Evolutionary conservation across 257 asterid genomes (phyloP).

Genomic region (Cordia subcordata): DNA sequence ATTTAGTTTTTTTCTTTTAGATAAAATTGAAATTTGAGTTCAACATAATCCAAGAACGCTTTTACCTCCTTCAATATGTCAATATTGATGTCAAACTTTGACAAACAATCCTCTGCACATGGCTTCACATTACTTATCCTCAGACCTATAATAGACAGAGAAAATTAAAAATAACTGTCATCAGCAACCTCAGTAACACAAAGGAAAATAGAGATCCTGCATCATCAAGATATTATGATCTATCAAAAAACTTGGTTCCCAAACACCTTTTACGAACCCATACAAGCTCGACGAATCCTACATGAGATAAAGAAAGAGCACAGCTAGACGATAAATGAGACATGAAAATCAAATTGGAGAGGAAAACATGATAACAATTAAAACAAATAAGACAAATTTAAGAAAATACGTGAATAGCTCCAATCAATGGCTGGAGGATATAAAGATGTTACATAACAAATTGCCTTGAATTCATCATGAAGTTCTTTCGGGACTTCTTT

Average conservation of each 20-base stretch:
- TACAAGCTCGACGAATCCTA: not conserved
- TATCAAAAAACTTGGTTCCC: slow-evolving; percentile 4
- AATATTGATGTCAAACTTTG: slow-evolving; percentile 66
- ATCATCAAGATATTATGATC: slow-evolving; percentile 9
- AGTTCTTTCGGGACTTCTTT: slow-evolving; percentile 53
- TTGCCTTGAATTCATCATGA: slow-evolving; percentile 57
- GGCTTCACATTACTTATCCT: slow-evolving; percentile 55
- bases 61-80: slow-evolving; percentile 91
- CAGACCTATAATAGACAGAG: slow-evolving; percentile 43
- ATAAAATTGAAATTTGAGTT: not conserved
- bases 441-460: slow-evolving; percentile 59
- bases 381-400: no score
- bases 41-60: not conserved
- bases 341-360: not conserved
- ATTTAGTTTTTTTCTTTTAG: no score
- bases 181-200: no score
- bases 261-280: not conserved
- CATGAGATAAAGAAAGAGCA: not conserved
- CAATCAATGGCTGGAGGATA: not conserved
- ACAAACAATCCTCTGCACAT: slow-evolving; percentile 81
- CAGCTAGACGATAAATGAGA: not conserved
- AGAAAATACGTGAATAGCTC: not conserved
- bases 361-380: no score
- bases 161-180: no score
- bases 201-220: slow-evolving; percentile 32